Conservation (phyloP, 305 asterid genomes). For the Fraxinus floribunda region DNA sequence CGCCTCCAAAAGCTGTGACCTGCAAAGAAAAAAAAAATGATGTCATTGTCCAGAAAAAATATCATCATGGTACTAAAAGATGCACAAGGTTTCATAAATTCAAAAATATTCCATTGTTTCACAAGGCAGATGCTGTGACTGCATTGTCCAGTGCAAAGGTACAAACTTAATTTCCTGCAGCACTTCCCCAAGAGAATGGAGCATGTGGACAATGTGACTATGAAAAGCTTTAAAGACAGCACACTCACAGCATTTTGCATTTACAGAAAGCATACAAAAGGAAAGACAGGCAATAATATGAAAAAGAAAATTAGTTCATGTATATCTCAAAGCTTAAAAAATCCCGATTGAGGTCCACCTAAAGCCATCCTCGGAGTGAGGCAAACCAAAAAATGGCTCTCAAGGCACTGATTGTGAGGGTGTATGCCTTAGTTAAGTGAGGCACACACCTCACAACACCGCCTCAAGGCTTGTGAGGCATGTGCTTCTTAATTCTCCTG, state of each 20-base stretch:
- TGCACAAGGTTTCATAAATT: slow-evolving; percentile 16
- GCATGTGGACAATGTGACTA: background rate
- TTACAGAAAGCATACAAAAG: background rate
- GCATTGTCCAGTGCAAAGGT: slow-evolving; percentile 2
- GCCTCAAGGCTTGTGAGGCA: too few species aligned
- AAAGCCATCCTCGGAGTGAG: too few species aligned
- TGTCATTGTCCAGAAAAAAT: background rate
- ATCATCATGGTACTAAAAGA: slow-evolving; percentile 8
- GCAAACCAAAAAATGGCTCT: background rate
- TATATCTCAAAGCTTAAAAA: background rate
- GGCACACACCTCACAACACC: too few species aligned
- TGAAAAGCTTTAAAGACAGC: background rate
- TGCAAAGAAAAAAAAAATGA: slow-evolving; percentile 28
- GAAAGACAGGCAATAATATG: background rate
- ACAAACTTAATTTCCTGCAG: slow-evolving; percentile 14
- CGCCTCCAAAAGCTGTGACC: slow-evolving; percentile 97
- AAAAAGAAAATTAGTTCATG: background rate
- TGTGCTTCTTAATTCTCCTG: too few species aligned
- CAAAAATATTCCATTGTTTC: background rate
- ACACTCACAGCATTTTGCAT: background rate
- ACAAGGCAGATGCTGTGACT: slow-evolving; percentile 1
- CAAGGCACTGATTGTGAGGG: too few species aligned
- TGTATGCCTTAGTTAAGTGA: too few species aligned
- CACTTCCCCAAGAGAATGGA: slow-evolving; percentile 10
- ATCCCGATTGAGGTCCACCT: too few species aligned